Evolutionary conservation across 495 filamentous ascomycete genomes (phyloP).

Genomic region (Xylaria nigripes): DNA sequence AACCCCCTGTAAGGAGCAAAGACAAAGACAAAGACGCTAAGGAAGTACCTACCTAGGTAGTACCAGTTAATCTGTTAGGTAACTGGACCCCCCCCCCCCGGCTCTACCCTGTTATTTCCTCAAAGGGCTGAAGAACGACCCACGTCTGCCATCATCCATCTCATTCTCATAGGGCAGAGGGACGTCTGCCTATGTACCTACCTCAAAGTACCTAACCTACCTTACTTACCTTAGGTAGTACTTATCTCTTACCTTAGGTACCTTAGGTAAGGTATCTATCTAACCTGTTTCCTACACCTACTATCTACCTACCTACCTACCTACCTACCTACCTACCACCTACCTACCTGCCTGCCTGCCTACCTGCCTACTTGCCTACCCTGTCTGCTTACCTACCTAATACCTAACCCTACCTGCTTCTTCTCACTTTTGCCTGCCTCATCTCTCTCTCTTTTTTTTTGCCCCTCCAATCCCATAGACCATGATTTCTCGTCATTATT

Average conservation of each 20-base stretch:
- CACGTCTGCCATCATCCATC: not conserved
- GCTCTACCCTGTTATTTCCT: constrained; percentile 1
- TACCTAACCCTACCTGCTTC: not conserved
- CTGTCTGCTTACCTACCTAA: not conserved
- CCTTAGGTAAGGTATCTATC: too few relatives aligned
- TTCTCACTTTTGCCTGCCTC: not conserved
- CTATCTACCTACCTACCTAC: not conserved
- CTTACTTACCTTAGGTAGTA: not conserved
- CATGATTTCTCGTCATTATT: not conserved
- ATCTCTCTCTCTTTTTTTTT: not conserved
- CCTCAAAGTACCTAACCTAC: not conserved
- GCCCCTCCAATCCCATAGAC: constrained; percentile 4
- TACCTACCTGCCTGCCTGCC: constrained; percentile 1
- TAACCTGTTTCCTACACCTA: constrained; percentile 1
- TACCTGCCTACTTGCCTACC: not conserved
- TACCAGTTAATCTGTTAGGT: constrained; percentile 1
- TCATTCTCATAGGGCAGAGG: constrained; percentile 13
- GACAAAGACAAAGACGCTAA: not conserved
- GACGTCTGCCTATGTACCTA: not conserved
- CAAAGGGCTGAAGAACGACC: constrained; percentile 11
- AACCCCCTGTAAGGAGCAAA: constrained; percentile 2
- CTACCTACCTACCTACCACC: not conserved
- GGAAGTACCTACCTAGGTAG: not conserved
- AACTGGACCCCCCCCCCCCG: not conserved
- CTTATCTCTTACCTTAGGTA: not conserved